Evolutionary conservation across 352 stramenopile genomes (phyloP).

Genomic region (Phytophthora melonis): DNA sequence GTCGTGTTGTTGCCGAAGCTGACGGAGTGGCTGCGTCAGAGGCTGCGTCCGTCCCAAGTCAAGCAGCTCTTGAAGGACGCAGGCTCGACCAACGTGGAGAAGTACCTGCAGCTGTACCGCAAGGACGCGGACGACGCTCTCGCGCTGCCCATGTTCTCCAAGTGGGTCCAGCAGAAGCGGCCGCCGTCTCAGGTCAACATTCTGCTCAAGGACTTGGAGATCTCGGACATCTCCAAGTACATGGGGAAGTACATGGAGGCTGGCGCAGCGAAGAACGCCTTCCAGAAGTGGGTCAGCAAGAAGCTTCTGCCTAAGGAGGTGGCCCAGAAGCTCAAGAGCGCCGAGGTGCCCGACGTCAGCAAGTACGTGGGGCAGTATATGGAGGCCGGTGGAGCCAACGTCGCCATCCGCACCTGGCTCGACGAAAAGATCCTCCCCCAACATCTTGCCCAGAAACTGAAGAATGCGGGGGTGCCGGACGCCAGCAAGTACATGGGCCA

Average conservation of each 20-base stretch:
- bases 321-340: conserved; percentile 6
- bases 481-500: not conserved
- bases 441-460: not conserved
- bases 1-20: conserved; percentile 17
- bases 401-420: not conserved
- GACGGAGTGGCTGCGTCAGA: conserved; percentile 9
- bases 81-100: conserved; percentile 11
- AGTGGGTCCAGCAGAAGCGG: conserved; percentile 7
- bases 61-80: conserved; percentile 8
- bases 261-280: conserved; percentile 6
- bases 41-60: conserved; percentile 6
- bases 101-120: conserved; percentile 14
- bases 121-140: conserved; percentile 19
- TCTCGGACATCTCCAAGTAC: conserved; percentile 10
- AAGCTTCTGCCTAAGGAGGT: not conserved
- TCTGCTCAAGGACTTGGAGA: conserved; percentile 13
- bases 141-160: conserved; percentile 9
- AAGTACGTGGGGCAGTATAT: not conserved
- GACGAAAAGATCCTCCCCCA: not conserved
- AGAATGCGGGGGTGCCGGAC: not conserved
- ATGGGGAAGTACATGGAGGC: conserved; percentile 18
- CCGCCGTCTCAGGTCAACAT: conserved; percentile 15
- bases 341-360: conserved; percentile 5
- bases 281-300: conserved; percentile 9
- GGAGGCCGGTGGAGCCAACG: not conserved